Percentiles rank a stretch among this genome's conserved stretches.
These are phyloP conservation scores for Penicillium maclennaniae DNA, from an alignment of 495 filamentous ascomycete genomes.

Conservation along the genomic window DNA sequence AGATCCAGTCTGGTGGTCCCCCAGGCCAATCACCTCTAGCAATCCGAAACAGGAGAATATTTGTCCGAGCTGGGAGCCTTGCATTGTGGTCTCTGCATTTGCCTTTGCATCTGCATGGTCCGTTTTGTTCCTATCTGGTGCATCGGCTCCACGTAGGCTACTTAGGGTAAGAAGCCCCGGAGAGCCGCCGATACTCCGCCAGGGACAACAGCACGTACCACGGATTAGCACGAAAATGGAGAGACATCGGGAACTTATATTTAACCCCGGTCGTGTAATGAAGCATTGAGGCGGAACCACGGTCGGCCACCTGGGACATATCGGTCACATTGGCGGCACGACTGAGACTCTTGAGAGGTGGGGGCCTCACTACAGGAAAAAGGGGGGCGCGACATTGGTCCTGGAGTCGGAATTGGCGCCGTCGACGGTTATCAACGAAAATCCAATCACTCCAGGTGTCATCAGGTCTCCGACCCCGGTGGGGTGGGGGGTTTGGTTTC, in stretches of 20 bases:
- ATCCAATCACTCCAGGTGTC: slow-evolving; percentile 4
- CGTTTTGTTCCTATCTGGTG: slow-evolving; percentile 19
- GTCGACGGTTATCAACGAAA: background rate
- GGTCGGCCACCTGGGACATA: background rate
- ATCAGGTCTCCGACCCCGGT: slow-evolving; percentile 20
- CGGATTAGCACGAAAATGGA: background rate
- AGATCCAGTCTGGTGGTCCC: slow-evolving; percentile 9
- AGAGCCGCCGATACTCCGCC: slow-evolving; percentile 29
- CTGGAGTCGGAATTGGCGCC: background rate
- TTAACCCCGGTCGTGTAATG: background rate
- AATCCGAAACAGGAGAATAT: slow-evolving; percentile 12
- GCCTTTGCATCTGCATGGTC: slow-evolving; percentile 4
- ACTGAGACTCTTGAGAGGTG: background rate
- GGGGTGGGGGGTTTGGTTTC: slow-evolving; percentile 16
- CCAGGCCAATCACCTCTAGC: slow-evolving; percentile 30
- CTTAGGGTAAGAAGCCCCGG: slow-evolving; percentile 9
- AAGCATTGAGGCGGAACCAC: background rate
- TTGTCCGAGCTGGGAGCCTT: slow-evolving; percentile 36
- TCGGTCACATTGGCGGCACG: background rate
- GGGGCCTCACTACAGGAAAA: background rate
- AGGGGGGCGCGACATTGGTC: background rate
- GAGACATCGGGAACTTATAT: background rate
- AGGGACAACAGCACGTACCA: background rate
- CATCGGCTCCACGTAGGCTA: background rate
- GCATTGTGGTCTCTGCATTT: slow-evolving; percentile 14